phyloP scores from a whole-genome alignment of 2,329 filamentous ascomycete species.

The Sporothrix mexicana region DNA sequence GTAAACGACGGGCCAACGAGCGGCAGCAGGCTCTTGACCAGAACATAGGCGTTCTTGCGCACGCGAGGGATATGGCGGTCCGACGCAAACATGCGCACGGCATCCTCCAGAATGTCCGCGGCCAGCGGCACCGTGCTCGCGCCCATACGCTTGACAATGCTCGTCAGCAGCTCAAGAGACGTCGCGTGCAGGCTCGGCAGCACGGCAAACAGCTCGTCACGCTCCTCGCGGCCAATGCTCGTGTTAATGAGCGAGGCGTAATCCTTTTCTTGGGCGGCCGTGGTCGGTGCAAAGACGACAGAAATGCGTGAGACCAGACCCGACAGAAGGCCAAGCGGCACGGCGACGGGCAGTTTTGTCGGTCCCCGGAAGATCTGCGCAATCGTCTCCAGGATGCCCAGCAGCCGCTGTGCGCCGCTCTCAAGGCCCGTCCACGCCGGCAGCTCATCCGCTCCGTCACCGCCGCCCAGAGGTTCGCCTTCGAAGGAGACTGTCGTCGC shows the following conservation, averaged over 20 bases:
- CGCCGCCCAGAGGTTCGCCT: constrained; percentile 55
- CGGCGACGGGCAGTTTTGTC: constrained; percentile 68
- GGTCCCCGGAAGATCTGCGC: constrained; percentile 65
- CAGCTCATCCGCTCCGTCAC: constrained; percentile 57
- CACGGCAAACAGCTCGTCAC: constrained; percentile 75
- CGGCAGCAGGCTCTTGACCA: constrained; percentile 63
- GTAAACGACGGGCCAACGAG: constrained; percentile 69
- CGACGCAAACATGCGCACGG: constrained; percentile 71
- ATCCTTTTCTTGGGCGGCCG: constrained; percentile 48
- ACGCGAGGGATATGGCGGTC: constrained; percentile 59
- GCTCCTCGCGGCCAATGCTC: constrained; percentile 78
- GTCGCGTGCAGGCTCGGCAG: constrained; percentile 77
- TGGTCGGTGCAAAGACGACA: constrained; percentile 62
- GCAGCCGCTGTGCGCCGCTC: constrained; percentile 72
- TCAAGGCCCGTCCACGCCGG: constrained; percentile 75
- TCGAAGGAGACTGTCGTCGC: constrained; percentile 51
- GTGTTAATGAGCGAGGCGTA: constrained; percentile 68
- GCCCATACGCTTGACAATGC: constrained; percentile 64
- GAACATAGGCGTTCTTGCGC: constrained; percentile 65
- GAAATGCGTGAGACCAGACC: constrained; percentile 75
- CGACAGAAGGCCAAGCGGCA: constrained; percentile 70
- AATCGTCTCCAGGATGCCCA: constrained; percentile 69
- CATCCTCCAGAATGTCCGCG: constrained; percentile 71
- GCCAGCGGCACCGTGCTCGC: constrained; percentile 63
- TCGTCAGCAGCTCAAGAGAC: constrained; percentile 66